These are phyloP conservation scores for Neoscytalidium dimidiatum DNA, from an alignment of 2,329 filamentous ascomycete species.

Conservation along the genomic window DNA sequence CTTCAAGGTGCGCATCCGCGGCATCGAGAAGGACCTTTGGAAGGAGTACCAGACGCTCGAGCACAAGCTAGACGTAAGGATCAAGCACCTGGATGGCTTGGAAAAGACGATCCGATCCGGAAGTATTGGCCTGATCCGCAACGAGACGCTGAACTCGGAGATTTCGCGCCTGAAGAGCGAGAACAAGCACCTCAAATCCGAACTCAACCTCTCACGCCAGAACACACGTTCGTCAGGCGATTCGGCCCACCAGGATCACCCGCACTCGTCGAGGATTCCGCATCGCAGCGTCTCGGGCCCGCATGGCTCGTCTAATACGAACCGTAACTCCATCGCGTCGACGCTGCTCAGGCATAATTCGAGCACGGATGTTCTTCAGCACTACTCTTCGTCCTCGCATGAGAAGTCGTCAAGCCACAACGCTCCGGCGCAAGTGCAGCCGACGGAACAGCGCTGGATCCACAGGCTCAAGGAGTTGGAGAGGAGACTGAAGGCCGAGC, in stretches of 20 bases:
- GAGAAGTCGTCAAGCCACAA: constrained; percentile 28
- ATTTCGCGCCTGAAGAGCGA: constrained; percentile 60
- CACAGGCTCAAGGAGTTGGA: constrained; percentile 85
- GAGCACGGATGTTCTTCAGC: background rate
- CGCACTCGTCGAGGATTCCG: constrained; percentile 11
- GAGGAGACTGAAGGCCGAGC: constrained; percentile 82
- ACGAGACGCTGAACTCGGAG: constrained; percentile 46
- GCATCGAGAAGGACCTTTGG: constrained; percentile 85
- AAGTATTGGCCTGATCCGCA: constrained; percentile 28
- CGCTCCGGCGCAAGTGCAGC: constrained; percentile 33
- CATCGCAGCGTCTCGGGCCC: constrained; percentile 25
- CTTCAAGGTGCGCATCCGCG: constrained; percentile 78
- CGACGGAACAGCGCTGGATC: constrained; percentile 76
- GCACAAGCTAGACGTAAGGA: constrained; percentile 73
- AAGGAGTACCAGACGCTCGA: constrained; percentile 89
- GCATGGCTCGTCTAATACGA: constrained; percentile 23
- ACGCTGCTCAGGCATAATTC: constrained; percentile 53
- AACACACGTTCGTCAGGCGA: constrained; percentile 33
- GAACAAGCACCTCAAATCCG: constrained; percentile 61
- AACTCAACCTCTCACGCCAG: constrained; percentile 65
- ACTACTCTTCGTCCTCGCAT: constrained; percentile 47
- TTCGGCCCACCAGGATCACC: constrained; percentile 22
- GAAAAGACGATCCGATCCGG: constrained; percentile 67
- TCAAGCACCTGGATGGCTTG: constrained; percentile 83
- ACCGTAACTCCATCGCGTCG: constrained; percentile 49